phyloP scores from a whole-genome alignment of 441 rosid species.

The Metrosideros polymorpha region DNA sequence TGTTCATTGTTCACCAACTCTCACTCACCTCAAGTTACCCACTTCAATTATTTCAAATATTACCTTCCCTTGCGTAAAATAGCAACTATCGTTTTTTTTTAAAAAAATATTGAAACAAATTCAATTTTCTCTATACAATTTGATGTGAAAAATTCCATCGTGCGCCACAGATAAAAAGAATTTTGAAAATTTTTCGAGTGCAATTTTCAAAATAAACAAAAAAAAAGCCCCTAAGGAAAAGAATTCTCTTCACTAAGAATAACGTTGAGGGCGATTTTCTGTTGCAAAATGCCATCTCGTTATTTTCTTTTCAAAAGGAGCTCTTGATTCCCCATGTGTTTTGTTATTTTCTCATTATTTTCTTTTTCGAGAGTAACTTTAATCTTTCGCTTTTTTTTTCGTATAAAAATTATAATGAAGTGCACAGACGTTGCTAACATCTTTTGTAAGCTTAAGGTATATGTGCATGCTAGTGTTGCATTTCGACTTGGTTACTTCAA shows the following conservation, averaged over 20 bases:
- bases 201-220: not conserved
- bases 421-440: not conserved
- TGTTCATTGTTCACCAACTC: not conserved
- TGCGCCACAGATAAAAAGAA: fast-evolving
- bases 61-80: not conserved
- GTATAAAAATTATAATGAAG: not conserved
- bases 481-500: not conserved
- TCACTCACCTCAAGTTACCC: not conserved
- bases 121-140: not conserved
- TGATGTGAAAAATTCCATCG: too few relatives aligned
- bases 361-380: not conserved
- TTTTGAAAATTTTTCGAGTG: not conserved
- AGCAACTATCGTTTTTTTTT: not conserved
- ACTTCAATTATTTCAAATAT: not conserved
- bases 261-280: not conserved
- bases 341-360: too few relatives aligned
- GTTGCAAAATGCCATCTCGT: not conserved
- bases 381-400: not conserved
- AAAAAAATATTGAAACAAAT: not conserved
- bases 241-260: not conserved
- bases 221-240: not conserved
- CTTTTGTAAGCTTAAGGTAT: not conserved
- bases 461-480: not conserved
- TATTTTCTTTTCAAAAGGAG: too few relatives aligned
- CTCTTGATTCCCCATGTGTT: not conserved